Percentiles rank a stretch among this genome's conserved stretches.
phyloP scores from a whole-genome alignment of 169 alveolate species.

The Amoebophrya sp. region DNA sequence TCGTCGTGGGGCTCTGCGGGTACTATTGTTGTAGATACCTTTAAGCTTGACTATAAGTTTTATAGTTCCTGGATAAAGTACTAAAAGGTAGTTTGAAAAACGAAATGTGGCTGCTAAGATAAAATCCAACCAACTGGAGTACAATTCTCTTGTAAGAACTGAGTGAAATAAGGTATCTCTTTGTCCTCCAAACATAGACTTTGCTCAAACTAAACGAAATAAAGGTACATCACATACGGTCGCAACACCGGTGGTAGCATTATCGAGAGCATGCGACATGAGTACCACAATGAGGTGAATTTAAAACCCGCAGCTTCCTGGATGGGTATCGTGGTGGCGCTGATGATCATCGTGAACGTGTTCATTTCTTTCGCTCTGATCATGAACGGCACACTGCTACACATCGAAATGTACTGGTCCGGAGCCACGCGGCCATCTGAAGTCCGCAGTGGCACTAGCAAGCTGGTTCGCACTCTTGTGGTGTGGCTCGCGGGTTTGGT shows the following conservation, averaged over 20 bases:
- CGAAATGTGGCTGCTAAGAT: too few species aligned
- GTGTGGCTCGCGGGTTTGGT: background rate
- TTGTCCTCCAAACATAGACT: too few species aligned
- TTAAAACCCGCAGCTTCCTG: background rate
- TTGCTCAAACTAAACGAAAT: too few species aligned
- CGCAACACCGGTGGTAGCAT: background rate
- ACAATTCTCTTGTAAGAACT: too few species aligned
- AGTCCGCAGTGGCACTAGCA: background rate
- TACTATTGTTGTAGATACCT: too few species aligned
- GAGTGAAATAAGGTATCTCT: too few species aligned
- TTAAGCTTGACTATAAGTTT: too few species aligned
- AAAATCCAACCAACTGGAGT: too few species aligned
- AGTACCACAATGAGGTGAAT: background rate
- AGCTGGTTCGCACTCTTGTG: background rate
- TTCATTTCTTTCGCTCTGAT: slow-evolving; percentile 8
- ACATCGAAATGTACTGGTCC: background rate
- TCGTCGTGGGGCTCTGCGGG: slow-evolving; percentile 13
- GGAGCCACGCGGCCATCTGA: background rate
- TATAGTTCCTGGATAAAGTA: too few species aligned
- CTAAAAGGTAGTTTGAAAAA: too few species aligned
- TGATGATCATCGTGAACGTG: background rate
- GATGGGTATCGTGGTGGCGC: background rate
- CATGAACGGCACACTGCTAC: slow-evolving; percentile 26
- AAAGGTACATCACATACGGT: slow-evolving; percentile 12
- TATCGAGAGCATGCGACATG: background rate